These are phyloP conservation scores for Debaryomycetaceae sp. DNA, from an alignment of 1,139 yeast species.

Conservation along the genomic window DNA sequence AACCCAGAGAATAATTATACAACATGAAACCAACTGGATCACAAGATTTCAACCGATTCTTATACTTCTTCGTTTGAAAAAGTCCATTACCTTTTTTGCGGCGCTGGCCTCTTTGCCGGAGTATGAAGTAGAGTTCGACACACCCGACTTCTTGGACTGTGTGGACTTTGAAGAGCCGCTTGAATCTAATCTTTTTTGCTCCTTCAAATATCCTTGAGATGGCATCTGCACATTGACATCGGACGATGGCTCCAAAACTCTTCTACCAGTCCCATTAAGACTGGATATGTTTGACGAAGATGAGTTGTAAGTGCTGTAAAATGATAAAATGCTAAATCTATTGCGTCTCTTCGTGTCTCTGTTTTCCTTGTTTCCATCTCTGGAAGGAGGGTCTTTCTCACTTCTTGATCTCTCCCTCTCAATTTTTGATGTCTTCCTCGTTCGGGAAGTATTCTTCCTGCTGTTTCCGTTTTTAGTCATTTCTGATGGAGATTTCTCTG, in stretches of 20 bases:
- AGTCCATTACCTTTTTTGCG: slow-evolving; percentile 75
- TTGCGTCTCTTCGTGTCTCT: slow-evolving; percentile 40
- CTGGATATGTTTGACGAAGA: slow-evolving; percentile 13
- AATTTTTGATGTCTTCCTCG: not conserved
- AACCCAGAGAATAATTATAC: not conserved
- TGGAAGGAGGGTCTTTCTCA: slow-evolving; percentile 1
- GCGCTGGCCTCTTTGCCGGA: slow-evolving; percentile 59
- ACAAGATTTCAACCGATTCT: slow-evolving; percentile 21
- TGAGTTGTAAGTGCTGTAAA: slow-evolving; percentile 38
- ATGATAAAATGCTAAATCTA: slow-evolving; percentile 52
- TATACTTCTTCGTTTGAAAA: slow-evolving; percentile 74
- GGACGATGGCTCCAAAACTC: slow-evolving; percentile 40
- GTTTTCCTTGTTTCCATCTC: slow-evolving; percentile 22
- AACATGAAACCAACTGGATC: not conserved
- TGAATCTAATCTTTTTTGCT: slow-evolving; percentile 16
- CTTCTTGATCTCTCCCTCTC: not conserved
- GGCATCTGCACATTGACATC: slow-evolving; percentile 21
- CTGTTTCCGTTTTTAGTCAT: not conserved
- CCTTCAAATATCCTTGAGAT: slow-evolving; percentile 8
- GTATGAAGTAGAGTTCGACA: slow-evolving; percentile 16
- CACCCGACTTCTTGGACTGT: slow-evolving; percentile 11
- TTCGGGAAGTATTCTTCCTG: not conserved
- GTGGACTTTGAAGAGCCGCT: slow-evolving; percentile 12
- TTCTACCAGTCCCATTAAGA: slow-evolving; percentile 19
- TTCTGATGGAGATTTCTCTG: not conserved